These are phyloP conservation scores for Prunus mira DNA, from an alignment of 306 rosid genomes.

Conservation along the genomic window DNA sequence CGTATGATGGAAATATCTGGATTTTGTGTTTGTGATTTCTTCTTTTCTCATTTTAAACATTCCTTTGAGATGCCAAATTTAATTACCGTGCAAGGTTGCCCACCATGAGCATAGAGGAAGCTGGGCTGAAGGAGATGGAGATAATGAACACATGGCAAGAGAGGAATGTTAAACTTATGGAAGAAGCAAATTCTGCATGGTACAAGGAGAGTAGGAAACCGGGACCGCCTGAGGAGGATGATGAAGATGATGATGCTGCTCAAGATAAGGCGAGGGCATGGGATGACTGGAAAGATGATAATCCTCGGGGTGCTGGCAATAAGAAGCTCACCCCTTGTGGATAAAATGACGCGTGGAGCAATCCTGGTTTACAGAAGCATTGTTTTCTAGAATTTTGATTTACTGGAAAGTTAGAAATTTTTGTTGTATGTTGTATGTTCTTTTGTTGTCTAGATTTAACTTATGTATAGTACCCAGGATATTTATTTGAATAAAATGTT, in stretches of 20 bases:
- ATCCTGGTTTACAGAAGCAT: background rate
- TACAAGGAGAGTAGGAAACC: constrained; percentile 56
- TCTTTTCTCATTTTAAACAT: background rate
- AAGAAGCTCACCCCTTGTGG: constrained; percentile 95
- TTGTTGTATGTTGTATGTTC: background rate
- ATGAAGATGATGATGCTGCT: constrained; percentile 82
- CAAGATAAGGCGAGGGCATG: constrained; percentile 87
- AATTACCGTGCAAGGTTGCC: constrained; percentile 65
- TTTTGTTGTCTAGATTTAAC: background rate
- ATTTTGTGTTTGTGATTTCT: background rate
- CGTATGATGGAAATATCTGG: background rate
- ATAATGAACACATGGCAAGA: constrained; percentile 98
- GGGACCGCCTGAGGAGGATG: constrained; percentile 46
- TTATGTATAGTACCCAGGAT: background rate
- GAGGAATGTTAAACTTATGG: constrained; percentile 64
- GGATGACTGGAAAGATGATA: constrained; percentile 99
- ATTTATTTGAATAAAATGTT: background rate
- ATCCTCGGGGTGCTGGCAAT: constrained; percentile 95
- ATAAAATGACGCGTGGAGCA: constrained; percentile 22
- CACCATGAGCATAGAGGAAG: constrained; percentile 99
- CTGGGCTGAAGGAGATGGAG: constrained; percentile 93
- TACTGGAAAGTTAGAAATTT: background rate
- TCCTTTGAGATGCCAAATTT: constrained; percentile 28
- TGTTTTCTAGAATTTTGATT: background rate
- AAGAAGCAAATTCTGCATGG: constrained; percentile 88